These are phyloP conservation scores for Phytophthora hibernalis DNA, from an alignment of 352 stramenopile species.

Conservation along the genomic window DNA sequence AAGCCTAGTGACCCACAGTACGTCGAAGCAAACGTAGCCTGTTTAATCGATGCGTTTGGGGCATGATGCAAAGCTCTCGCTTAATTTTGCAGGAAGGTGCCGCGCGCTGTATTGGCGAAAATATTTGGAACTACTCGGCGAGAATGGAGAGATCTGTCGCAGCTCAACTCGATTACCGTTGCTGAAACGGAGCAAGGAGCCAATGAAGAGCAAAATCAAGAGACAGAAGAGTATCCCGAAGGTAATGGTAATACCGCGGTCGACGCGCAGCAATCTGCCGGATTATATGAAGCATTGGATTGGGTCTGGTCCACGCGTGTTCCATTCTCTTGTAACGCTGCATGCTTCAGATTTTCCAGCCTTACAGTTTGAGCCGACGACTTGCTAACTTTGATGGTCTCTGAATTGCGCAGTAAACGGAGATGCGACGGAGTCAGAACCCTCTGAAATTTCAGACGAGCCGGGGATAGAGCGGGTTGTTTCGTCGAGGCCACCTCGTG, in stretches of 20 bases:
- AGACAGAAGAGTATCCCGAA: constrained; percentile 1
- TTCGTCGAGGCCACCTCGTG: constrained; percentile 23
- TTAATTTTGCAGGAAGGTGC: constrained; percentile 26
- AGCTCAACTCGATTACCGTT: constrained; percentile 37
- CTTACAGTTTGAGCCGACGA: neutral
- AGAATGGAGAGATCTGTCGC: constrained; percentile 49
- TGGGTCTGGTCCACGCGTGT: constrained; percentile 41
- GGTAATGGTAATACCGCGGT: constrained; percentile 13
- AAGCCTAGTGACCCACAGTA: constrained; percentile 12
- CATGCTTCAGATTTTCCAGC: neutral
- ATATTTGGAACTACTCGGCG: constrained; percentile 34
- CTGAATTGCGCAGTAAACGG: constrained; percentile 20
- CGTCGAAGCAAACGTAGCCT: neutral
- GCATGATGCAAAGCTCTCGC: constrained; percentile 3
- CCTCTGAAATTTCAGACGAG: constrained; percentile 31
- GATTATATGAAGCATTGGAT: constrained; percentile 17
- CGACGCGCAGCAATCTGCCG: constrained; percentile 3
- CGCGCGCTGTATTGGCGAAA: constrained; percentile 43
- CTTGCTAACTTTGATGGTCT: constrained; percentile 11
- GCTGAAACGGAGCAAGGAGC: neutral
- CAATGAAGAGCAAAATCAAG: constrained; percentile 14
- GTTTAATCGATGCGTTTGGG: too few species aligned
- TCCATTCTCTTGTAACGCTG: constrained; percentile 32
- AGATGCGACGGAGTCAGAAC: constrained; percentile 17
- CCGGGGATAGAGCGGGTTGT: constrained; percentile 5